Evolutionary conservation across 2,329 filamentous ascomycete genomes (phyloP), one percentile per base, ranked within the genome.

Genomic region (Pseudocercospora macadamiae): DNA sequence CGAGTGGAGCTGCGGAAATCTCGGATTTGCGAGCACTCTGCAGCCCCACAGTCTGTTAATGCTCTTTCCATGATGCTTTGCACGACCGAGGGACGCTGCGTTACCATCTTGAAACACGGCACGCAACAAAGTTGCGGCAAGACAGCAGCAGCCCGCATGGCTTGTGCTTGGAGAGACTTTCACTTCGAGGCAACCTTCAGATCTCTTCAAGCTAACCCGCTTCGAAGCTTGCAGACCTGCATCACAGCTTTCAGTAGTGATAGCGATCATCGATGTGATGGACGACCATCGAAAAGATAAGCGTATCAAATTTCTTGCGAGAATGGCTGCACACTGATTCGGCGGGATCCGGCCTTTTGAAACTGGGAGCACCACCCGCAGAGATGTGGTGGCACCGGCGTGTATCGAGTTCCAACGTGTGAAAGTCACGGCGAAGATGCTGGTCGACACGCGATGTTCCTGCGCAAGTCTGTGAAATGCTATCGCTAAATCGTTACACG

Each of bases 41-140:
- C 12, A 32, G 6, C 6, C 6, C 28, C 12, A 7, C 6, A 12
- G 6, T 12, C 12, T 12, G 28, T 7, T 6, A 6, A 12, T 32
- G 12, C 12, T 32, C 28, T 12, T 32, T 32, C 6, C 28, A 32
- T 32, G 6, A 32, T 12, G 28, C 28, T 32, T 32, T 32, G 28
- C 28, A 32, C 12, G 28, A n/a, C n/a, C n/a, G 28, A 7, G 42
- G 14, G 42, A 21, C 26, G 19, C 23, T 47, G 23, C 42, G 23
- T 42, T 47, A 47, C 42, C 23, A 23, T 6, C 12, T 47, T 12
- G 42, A 47, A 47, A 47, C 42, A 21, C 23, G 42, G 42, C 23
- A 47, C 26, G 42, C 19, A 47, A 21, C 23, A 47, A 23, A 47
- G 42, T 47, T 47, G 42, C 42, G 23, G 21, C 23, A 47, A 47